A percentile compares a stretch with the other conserved stretches of the same genome.
Conservation (phyloP, 257 asterid species). For the Mentha longifolia region DNA sequence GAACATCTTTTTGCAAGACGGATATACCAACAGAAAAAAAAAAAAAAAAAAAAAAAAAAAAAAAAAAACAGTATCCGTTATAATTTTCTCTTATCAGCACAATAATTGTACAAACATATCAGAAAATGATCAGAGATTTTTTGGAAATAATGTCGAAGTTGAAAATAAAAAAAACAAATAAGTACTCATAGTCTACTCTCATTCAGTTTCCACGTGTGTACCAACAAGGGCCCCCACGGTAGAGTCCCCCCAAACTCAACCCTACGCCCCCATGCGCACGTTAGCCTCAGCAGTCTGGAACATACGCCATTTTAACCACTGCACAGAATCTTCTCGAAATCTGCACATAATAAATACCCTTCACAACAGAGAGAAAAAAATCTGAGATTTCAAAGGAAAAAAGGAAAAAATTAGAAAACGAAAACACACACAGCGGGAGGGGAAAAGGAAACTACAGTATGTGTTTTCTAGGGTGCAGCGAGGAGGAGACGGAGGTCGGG, state of each 20-base stretch:
- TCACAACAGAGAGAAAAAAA: neutral
- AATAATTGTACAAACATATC: neutral
- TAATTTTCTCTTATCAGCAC: neutral
- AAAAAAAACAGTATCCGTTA: neutral
- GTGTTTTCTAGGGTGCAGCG: conserved; percentile 50
- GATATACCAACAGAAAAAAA: neutral
- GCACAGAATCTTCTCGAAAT: conserved; percentile 38
- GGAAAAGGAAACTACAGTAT: conserved; percentile 18
- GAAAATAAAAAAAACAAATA: neutral
- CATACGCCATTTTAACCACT: neutral
- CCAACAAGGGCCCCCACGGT: conserved; percentile 21
- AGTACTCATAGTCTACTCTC: neutral
- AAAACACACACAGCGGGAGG: conserved; percentile 14
- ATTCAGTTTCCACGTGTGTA: conserved; percentile 28
- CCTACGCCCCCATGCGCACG: conserved; percentile 36
- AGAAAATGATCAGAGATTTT: neutral
- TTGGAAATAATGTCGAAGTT: neutral
- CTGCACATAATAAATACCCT: conserved; percentile 18
- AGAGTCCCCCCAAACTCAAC: too few relatives aligned
- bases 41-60: too few relatives aligned
- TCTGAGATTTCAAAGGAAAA: neutral
- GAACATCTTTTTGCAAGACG: neutral
- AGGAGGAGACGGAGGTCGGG: conserved; percentile 59
- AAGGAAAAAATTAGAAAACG: neutral
- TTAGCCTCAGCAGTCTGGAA: conserved; percentile 27